A percentile compares a stretch with the other conserved stretches of the same genome.
Conservation (phyloP, 2,329 filamentous ascomycete species). For the Coniochaeta sp. region DNA sequence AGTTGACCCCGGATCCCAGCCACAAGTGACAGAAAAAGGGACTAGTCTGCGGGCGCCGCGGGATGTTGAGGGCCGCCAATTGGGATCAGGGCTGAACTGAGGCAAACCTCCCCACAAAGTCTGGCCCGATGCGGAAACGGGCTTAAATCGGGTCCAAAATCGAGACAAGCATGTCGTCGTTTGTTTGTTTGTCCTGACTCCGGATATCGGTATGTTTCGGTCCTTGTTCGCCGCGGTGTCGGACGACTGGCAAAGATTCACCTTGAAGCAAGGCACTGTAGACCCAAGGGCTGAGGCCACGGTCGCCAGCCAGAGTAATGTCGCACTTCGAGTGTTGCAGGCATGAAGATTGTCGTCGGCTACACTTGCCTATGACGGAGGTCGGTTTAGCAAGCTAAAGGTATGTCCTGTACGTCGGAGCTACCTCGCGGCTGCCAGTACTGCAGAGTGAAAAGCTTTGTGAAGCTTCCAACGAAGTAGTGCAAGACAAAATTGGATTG, state of each 20-base stretch:
- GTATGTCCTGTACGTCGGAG: not conserved
- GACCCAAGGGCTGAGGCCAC: not conserved
- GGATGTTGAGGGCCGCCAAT: not conserved
- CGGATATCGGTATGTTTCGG: not conserved
- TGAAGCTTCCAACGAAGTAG: not conserved
- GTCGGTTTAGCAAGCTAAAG: not conserved
- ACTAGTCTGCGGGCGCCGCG: not conserved
- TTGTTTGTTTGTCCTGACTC: not conserved
- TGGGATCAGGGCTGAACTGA: not conserved
- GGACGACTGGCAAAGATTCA: not conserved
- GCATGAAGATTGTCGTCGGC: not conserved
- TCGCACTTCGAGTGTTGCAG: not conserved
- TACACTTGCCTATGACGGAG: not conserved
- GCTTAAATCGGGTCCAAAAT: not conserved
- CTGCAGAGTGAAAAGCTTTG: not conserved
- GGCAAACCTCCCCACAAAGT: not conserved
- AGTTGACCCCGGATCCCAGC: not conserved
- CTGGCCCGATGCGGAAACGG: not conserved
- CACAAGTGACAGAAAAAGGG: not conserved
- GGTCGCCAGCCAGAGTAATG: not conserved
- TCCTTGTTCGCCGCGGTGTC: not conserved
- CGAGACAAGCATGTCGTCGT: too few relatives aligned
- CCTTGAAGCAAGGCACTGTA: not conserved
- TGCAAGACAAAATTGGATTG: not conserved
- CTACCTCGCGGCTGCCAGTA: not conserved